A percentile compares a stretch with the other conserved stretches of the same genome.
Evolutionary conservation across 2,329 filamentous ascomycete genomes (phyloP).

Genomic region (Dichotomopilus funicola): DNA sequence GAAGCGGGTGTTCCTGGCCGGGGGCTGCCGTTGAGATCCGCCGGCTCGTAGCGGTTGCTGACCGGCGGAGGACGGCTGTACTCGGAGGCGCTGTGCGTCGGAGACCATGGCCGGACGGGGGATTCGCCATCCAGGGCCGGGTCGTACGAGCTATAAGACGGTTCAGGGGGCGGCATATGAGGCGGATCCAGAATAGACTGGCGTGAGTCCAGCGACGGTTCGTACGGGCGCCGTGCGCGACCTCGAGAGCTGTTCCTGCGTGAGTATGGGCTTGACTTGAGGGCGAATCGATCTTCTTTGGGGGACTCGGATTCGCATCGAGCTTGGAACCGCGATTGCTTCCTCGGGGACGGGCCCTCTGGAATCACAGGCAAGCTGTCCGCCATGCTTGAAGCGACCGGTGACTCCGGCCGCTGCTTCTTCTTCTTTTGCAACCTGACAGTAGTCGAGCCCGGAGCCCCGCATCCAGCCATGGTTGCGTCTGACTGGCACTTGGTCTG

Average conservation of each 20-base stretch:
- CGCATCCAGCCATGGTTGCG: neutral
- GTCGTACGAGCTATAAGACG: conserved; percentile 54
- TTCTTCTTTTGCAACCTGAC: conserved; percentile 47
- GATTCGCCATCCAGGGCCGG: conserved; percentile 40
- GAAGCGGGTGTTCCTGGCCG: conserved; percentile 87
- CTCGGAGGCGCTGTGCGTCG: conserved; percentile 49
- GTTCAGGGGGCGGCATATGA: conserved; percentile 55
- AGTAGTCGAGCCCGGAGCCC: conserved; percentile 27
- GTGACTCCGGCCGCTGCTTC: conserved; percentile 20
- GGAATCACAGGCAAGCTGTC: conserved; percentile 45
- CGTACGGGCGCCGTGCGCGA: conserved; percentile 42
- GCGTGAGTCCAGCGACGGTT: conserved; percentile 45
- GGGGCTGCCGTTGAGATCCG: conserved; percentile 82
- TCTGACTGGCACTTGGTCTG: conserved; percentile 22
- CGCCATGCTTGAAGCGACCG: conserved; percentile 32
- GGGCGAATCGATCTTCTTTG: conserved; percentile 5
- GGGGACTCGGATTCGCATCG: conserved; percentile 14
- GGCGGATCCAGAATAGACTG: conserved; percentile 51
- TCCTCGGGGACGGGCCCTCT: conserved; percentile 42
- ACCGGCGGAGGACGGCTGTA: conserved; percentile 66
- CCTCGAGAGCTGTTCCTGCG: conserved; percentile 38
- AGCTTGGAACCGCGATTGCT: conserved; percentile 26
- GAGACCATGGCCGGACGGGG: conserved; percentile 54
- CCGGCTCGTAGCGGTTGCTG: conserved; percentile 71
- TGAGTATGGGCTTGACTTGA: conserved; percentile 34